phyloP scores from a whole-genome alignment of 176 grass and related monocot genomes.

The Canna indica region DNA sequence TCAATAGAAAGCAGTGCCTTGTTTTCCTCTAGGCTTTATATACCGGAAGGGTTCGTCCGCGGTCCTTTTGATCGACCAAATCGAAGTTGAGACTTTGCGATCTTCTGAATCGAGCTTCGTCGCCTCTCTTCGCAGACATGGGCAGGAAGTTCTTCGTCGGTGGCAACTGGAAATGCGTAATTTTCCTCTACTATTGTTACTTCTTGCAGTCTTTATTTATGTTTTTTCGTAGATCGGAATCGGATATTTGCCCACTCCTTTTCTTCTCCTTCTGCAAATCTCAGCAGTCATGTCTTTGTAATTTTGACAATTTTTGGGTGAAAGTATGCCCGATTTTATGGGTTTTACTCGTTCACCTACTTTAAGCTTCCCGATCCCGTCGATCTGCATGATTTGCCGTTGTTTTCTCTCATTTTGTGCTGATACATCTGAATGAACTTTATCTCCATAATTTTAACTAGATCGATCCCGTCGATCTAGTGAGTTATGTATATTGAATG shows the following conservation, averaged over 20 bases:
- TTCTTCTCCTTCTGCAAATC: background rate
- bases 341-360: background rate
- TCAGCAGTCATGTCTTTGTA: background rate
- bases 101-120: background rate
- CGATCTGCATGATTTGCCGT: background rate
- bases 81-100: background rate
- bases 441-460: background rate
- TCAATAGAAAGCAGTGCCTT: too few species aligned
- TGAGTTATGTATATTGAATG: background rate
- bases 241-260: too few species aligned
- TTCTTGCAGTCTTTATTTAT: background rate
- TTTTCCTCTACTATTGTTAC: background rate
- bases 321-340: too few species aligned
- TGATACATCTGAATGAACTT: background rate
- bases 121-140: background rate
- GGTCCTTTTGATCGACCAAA: background rate
- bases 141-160: constrained; percentile 68
- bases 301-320: background rate
- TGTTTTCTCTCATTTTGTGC: background rate
- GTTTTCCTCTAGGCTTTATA: too few species aligned
- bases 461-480: background rate
- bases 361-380: background rate
- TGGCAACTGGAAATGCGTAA: constrained; percentile 95
- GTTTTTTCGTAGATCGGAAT: background rate
- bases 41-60: too few species aligned